Percentiles rank a stretch among this genome's conserved stretches.
Evolutionary conservation across 1,284 basidiomycete species (phyloP).

Genomic region (Microstroma glucosiphilum): DNA sequence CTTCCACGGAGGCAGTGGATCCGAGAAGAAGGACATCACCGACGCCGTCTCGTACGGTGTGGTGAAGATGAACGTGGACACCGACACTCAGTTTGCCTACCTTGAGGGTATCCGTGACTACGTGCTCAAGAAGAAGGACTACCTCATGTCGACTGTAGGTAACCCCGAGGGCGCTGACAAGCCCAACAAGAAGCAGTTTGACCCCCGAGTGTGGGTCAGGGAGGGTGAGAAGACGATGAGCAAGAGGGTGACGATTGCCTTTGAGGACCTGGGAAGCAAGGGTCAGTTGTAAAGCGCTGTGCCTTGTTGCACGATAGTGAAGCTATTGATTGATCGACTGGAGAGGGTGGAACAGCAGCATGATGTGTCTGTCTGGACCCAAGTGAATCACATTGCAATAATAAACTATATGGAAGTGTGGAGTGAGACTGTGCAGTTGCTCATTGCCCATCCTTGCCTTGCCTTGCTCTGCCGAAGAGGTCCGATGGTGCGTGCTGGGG

Average conservation of each 20-base stretch:
- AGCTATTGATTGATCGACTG: no score
- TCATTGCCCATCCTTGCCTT: no score
- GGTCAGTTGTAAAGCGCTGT: slow-evolving; percentile 34
- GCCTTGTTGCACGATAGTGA: no score
- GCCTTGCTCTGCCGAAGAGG: no score
- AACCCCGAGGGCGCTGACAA: slow-evolving; percentile 48
- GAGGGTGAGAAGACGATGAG: slow-evolving; percentile 94
- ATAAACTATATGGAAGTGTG: no score
- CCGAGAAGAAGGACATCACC: slow-evolving; percentile 89
- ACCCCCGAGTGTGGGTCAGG: slow-evolving; percentile 83
- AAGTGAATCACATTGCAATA: no score
- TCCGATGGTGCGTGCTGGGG: no score
- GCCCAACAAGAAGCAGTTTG: slow-evolving; percentile 49
- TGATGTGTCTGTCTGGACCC: no score
- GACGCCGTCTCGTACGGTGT: slow-evolving; percentile 84
- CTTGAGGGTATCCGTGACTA: slow-evolving; percentile 66
- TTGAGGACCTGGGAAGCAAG: slow-evolving; percentile 67
- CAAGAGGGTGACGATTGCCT: slow-evolving; percentile 84
- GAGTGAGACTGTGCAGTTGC: no score
- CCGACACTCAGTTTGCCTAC: slow-evolving; percentile 87
- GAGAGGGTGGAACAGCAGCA: no score
- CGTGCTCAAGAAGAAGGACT: slow-evolving; percentile 50
- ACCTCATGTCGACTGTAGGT: slow-evolving; percentile 48
- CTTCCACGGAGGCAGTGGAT: slow-evolving; percentile 99
- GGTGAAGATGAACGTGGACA: slow-evolving; percentile 51